phyloP scores from a whole-genome alignment of 208 protist species.

The Wallacemonas sp. region DNA sequence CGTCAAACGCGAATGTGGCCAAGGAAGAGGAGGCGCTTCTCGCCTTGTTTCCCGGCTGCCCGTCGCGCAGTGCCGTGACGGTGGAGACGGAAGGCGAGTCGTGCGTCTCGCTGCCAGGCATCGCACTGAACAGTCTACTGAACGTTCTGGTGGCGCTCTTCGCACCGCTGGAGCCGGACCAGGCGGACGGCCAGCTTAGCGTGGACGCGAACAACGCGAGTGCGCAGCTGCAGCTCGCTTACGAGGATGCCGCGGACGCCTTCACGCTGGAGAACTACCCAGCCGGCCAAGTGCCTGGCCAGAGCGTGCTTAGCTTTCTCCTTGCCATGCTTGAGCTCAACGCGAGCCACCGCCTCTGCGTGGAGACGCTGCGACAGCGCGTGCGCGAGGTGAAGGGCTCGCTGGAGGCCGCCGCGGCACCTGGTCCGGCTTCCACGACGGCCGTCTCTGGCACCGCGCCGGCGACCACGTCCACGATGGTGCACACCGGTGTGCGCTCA shows the following conservation, averaged over 20 bases:
- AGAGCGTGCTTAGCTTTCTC: conserved; percentile 38
- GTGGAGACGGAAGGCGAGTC: conserved; percentile 8
- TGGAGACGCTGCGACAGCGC: conserved; percentile 18
- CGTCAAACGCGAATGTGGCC: neutral
- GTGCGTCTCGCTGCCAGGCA: neutral
- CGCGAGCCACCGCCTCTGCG: conserved; percentile 6
- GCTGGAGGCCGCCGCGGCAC: neutral
- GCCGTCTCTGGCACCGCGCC: neutral
- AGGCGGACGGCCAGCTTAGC: conserved; percentile 20
- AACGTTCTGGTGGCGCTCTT: conserved; percentile 28
- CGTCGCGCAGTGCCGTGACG: neutral
- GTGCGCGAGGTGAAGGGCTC: conserved; percentile 18
- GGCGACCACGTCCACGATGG: conserved; percentile 30
- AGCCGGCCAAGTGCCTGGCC: conserved; percentile 24
- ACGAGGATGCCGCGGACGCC: conserved; percentile 39
- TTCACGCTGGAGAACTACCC: conserved; percentile 55
- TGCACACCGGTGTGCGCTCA: conserved; percentile 30
- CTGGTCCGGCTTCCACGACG: neutral
- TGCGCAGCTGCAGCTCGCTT: conserved; percentile 32
- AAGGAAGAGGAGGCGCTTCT: conserved; percentile 16
- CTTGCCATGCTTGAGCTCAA: conserved; percentile 36
- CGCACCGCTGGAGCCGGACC: conserved; percentile 8
- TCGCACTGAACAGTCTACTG: conserved; percentile 34
- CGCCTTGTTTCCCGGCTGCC: conserved; percentile 1
- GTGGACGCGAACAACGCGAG: conserved; percentile 25